Percentiles rank a stretch among this genome's conserved stretches.
These are phyloP conservation scores for Wallacemonas rigidus DNA, from an alignment of 208 protist species.

Conservation along the genomic window DNA sequence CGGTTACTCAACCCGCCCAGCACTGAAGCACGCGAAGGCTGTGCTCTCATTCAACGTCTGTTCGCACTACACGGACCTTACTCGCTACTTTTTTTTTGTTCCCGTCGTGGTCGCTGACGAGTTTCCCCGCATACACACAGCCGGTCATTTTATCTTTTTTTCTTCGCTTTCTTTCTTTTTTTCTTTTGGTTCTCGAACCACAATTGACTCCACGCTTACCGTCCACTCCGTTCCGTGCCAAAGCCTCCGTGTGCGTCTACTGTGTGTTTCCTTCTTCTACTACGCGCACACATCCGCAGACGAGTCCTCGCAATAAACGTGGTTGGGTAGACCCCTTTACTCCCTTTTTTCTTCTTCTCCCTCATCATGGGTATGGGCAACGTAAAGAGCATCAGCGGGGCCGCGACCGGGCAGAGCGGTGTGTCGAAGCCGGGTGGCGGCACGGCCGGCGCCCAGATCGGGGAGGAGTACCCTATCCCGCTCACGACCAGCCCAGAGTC, in stretches of 20 bases:
- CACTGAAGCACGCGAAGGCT: too few species aligned
- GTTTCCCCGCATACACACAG: background rate
- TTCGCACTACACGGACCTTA: too few species aligned
- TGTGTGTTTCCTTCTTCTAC: too few species aligned
- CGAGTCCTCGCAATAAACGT: too few species aligned
- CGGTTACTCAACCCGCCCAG: too few species aligned
- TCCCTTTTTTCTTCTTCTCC: constrained; percentile 6
- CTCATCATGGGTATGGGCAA: constrained; percentile 11
- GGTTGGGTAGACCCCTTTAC: background rate
- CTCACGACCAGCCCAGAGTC: background rate
- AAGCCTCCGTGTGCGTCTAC: too few species aligned
- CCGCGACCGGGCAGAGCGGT: background rate
- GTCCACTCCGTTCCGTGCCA: too few species aligned
- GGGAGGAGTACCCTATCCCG: constrained; percentile 35
- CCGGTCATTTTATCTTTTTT: constrained; percentile 13
- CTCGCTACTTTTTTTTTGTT: too few species aligned
- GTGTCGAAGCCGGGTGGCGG: background rate
- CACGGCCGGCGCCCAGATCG: background rate
- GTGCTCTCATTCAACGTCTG: too few species aligned
- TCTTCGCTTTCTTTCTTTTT: constrained; percentile 11
- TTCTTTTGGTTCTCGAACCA: background rate
- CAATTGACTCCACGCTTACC: too few species aligned
- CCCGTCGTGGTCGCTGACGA: too few species aligned
- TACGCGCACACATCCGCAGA: too few species aligned
- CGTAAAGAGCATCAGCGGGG: background rate